Base-by-base conservation (phyloP, 345 rosid species). In the Citrus hindsii region DNA sequence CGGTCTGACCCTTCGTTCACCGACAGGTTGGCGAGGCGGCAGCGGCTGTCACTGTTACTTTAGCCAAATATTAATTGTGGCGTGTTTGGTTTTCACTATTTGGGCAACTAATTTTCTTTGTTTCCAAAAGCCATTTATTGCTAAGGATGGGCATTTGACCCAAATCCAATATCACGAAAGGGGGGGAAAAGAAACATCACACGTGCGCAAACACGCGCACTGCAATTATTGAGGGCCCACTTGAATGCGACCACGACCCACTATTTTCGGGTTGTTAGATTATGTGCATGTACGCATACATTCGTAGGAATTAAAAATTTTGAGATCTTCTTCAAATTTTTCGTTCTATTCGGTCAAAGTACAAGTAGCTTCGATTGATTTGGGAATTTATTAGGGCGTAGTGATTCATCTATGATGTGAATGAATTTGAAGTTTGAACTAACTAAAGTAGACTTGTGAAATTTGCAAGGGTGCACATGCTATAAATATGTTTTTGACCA, bases 121-220 rank as follows among this genome's bases (percentile, higher is more conserved):
- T 19, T 6, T 21, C 7, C 53, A 70, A 35, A 37, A 7, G 30
- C 19, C 61, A 32, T 25, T 28, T n/a, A 53, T 28, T 65, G 48
- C 59, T 55, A 32, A 16, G 28, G 38, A 53, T 53, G 14, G 62
- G 28, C 8, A 63, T 78, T 78, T 85, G 67, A 76, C 70, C 16
- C 42, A 33, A 51, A 28, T 22, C 67, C 0, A 48, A 74, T 51
- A 4, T 46, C 4, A 6, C 27, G 9, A 28, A 58, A 24, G 12
- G 21, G 25, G 0, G 16, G 33, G 35, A 72, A 67, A 69, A 73
- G 72, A 78, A 81, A 67, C 86, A 83, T 76, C 87, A 79, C 90
- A 87, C 87, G 87, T 87, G 90, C 84, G 71, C 48, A 60, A 78
- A 76, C 85, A 76, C 81, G 83, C 80, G 77, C 79, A 75, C n/a